A percentile compares a stretch with the other conserved stretches of the same genome.
These are phyloP conservation scores for Globisporangium splendens DNA, from an alignment of 352 stramenopile genomes.

Conservation along the genomic window DNA sequence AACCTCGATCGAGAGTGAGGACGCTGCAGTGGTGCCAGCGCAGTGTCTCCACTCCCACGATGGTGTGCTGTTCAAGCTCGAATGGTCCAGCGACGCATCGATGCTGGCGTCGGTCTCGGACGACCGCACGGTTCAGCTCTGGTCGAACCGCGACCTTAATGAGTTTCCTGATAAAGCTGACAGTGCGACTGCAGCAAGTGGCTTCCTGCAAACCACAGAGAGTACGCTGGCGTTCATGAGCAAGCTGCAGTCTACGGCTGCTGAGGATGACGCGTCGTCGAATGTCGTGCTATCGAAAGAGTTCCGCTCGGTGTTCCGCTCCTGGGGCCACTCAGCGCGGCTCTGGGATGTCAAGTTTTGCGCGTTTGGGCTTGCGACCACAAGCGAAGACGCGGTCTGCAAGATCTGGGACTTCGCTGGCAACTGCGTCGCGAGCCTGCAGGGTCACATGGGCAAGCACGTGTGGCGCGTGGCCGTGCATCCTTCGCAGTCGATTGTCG, in stretches of 20 bases:
- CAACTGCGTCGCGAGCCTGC: conserved; percentile 64
- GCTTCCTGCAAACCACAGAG: conserved; percentile 13
- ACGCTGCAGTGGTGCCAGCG: conserved; percentile 22
- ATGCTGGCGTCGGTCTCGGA: conserved; percentile 83
- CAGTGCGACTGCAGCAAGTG: neutral
- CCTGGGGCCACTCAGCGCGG: conserved; percentile 79
- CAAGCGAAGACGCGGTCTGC: conserved; percentile 76
- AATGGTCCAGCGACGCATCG: conserved; percentile 64
- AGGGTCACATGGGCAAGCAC: conserved; percentile 71
- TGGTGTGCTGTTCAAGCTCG: conserved; percentile 82
- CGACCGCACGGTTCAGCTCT: conserved; percentile 82
- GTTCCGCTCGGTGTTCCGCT: conserved; percentile 59
- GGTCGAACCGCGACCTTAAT: conserved; percentile 35
- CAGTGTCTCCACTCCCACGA: conserved; percentile 80
- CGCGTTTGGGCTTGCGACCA: conserved; percentile 37
- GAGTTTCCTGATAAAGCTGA: conserved; percentile 6
- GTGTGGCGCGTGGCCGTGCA: conserved; percentile 77
- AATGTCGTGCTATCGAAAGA: conserved; percentile 13
- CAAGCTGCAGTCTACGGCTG: neutral
- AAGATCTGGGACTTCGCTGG: conserved; percentile 68
- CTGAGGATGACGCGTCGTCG: neutral
- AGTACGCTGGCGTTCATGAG: conserved; percentile 11
- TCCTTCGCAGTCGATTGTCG: conserved; percentile 36
- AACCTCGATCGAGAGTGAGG: neutral
- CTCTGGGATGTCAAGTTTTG: conserved; percentile 86